Evolutionary conservation across 352 stramenopile genomes (phyloP).

Genomic region (Globisporangium okanoganense): DNA sequence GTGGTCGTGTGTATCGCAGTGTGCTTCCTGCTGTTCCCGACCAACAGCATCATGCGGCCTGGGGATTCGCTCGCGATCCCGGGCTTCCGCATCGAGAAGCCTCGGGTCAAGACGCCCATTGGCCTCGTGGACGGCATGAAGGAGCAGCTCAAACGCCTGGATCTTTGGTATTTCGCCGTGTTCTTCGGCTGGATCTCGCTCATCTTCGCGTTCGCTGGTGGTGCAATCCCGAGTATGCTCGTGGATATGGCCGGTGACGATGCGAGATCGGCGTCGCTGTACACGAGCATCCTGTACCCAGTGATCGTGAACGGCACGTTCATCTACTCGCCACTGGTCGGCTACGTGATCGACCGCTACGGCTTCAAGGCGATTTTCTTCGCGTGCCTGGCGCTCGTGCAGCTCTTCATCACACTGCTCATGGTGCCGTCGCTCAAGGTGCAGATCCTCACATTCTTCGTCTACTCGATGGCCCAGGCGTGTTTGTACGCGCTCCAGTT

Average conservation of each 20-base stretch:
- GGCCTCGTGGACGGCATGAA: conserved; percentile 57
- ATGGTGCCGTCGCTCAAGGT: conserved; percentile 53
- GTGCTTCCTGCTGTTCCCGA: conserved; percentile 67
- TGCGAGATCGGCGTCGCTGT: conserved; percentile 28
- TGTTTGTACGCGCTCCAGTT: conserved; percentile 82
- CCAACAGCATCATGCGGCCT: conserved; percentile 56
- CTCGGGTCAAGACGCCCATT: conserved; percentile 50
- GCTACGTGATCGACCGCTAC: conserved; percentile 73
- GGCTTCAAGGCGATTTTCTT: conserved; percentile 78
- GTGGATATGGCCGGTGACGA: conserved; percentile 32
- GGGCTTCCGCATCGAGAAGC: conserved; percentile 46
- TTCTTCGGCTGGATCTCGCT: conserved; percentile 83
- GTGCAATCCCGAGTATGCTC: conserved; percentile 70
- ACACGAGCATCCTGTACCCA: conserved; percentile 70
- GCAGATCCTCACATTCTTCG: conserved; percentile 64
- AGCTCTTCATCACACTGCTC: conserved; percentile 62
- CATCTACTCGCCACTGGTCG: conserved; percentile 67
- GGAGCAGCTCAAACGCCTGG: conserved; percentile 40
- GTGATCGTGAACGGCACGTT: conserved; percentile 80
- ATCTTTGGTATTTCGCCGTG: conserved; percentile 77
- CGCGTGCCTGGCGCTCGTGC: conserved; percentile 53
- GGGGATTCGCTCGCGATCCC: conserved; percentile 45
- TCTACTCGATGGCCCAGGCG: conserved; percentile 73
- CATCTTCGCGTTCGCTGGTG: conserved; percentile 74
- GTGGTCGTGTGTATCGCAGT: conserved; percentile 39